A percentile compares a stretch with the other conserved stretches of the same genome.
Conservation (phyloP, 345 rosid species). For the Eucalyptus viminalis region DNA sequence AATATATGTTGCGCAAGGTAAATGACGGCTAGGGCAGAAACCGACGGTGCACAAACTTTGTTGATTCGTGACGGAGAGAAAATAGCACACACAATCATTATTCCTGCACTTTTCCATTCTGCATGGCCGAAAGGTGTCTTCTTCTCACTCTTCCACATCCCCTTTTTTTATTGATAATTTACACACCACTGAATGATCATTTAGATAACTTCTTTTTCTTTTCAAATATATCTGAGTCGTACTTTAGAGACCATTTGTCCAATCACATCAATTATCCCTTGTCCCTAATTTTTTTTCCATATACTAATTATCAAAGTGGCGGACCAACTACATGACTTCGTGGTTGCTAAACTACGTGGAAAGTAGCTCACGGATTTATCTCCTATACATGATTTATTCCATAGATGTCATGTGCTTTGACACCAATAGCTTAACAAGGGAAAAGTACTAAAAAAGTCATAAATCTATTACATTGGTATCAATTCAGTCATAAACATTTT, state of each 20-base stretch:
- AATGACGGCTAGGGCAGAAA: neutral
- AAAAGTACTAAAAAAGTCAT: fast-evolving
- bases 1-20: neutral
- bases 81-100: neutral
- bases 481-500: no score
- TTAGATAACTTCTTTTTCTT: no score
- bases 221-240: neutral
- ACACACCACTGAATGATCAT: neutral
- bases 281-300: neutral
- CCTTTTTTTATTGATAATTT: neutral
- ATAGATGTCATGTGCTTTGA: neutral
- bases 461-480: fast-evolving
- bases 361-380: neutral
- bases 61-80: neutral
- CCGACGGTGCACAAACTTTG: neutral
- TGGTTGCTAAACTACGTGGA: neutral
- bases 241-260: neutral
- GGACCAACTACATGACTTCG: neutral
- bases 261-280: neutral
- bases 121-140: neutral
- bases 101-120: neutral
- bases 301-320: neutral
- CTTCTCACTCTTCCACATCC: neutral
- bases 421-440: neutral
- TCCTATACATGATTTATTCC: neutral